These are phyloP conservation scores for Lepiota brunneoincarnata DNA, from an alignment of 768 basidiomycete genomes.

Conservation along the genomic window DNA sequence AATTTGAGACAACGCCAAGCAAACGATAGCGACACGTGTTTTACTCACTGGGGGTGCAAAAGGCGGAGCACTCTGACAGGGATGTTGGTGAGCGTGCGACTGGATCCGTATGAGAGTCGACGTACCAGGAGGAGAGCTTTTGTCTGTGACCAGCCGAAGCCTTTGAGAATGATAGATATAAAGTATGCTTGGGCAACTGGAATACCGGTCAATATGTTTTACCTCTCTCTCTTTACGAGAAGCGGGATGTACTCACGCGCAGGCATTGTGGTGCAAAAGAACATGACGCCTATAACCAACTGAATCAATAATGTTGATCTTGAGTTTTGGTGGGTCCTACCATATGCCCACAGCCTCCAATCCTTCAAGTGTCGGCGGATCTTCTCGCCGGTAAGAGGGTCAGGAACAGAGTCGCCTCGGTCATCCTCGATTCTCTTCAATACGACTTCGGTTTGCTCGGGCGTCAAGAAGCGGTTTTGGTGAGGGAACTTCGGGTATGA, in stretches of 20 bases:
- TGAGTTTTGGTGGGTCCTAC: conserved; percentile 11
- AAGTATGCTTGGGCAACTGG: conserved; percentile 14
- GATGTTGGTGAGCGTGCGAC: background rate
- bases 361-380: conserved; percentile 27
- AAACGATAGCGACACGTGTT: conserved; percentile 4
- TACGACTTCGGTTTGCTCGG: conserved; percentile 26
- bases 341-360: conserved; percentile 31
- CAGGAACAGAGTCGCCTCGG: conserved; percentile 29
- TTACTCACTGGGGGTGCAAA: conserved; percentile 8
- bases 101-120: background rate
- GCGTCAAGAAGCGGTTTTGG: conserved; percentile 24
- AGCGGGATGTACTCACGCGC: conserved; percentile 20
- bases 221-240: background rate
- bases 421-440: conserved; percentile 28
- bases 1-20: conserved; percentile 24
- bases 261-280: conserved; percentile 26
- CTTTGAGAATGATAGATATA: conserved; percentile 12
- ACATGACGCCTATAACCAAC: conserved; percentile 26
- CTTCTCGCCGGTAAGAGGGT: conserved; percentile 24
- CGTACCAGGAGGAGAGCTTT: conserved; percentile 9
- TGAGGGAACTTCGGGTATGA: conserved; percentile 25
- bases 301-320: background rate
- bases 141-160: conserved; percentile 10
- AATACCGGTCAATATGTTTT: background rate
- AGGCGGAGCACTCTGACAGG: conserved; percentile 10